Percentiles rank a stretch among this genome's conserved stretches.
These are phyloP conservation scores for Aspergillus nanangensis DNA, from an alignment of 495 filamentous ascomycete genomes.

Conservation along the genomic window DNA sequence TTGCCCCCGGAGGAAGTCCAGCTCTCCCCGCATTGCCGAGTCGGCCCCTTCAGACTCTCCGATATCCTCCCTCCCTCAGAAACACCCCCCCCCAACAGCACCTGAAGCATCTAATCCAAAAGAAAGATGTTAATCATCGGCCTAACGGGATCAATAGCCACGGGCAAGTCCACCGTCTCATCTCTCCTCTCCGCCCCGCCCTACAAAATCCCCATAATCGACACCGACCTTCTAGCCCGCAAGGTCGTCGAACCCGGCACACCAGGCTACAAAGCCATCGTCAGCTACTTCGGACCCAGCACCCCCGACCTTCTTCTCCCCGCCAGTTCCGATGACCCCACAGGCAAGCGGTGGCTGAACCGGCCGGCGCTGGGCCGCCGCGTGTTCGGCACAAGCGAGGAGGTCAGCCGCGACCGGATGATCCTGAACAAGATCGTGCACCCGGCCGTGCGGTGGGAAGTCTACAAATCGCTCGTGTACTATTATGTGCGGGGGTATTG, in stretches of 20 bases:
- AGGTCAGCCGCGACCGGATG: slow-evolving; percentile 59
- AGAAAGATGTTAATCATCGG: slow-evolving; percentile 84
- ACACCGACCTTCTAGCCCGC: slow-evolving; percentile 88
- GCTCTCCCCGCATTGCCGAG: no score
- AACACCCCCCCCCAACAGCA: neutral
- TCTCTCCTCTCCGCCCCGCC: slow-evolving; percentile 70
- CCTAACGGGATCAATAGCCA: slow-evolving; percentile 95
- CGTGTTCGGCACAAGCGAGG: slow-evolving; percentile 72
- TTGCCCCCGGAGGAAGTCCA: no score
- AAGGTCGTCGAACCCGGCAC: slow-evolving; percentile 90
- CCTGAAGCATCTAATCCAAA: neutral
- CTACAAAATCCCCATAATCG: slow-evolving; percentile 86
- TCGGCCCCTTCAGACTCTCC: no score
- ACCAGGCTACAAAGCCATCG: slow-evolving; percentile 71
- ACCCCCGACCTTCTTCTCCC: slow-evolving; percentile 81
- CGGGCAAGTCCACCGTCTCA: slow-evolving; percentile 96
- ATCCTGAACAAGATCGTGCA: slow-evolving; percentile 89
- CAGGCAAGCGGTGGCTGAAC: slow-evolving; percentile 59
- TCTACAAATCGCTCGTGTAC: slow-evolving; percentile 60
- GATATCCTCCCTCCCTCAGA: no score
- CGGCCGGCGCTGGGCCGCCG: slow-evolving; percentile 77
- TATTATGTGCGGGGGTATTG: slow-evolving; percentile 68
- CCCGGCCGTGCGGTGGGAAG: slow-evolving; percentile 73
- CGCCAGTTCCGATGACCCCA: slow-evolving; percentile 19
- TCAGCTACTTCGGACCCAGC: slow-evolving; percentile 68